Percentiles rank a stretch among this genome's conserved stretches.
Conservation (phyloP, 352 stramenopile genomes). For the Phytophthora nicotianae region DNA sequence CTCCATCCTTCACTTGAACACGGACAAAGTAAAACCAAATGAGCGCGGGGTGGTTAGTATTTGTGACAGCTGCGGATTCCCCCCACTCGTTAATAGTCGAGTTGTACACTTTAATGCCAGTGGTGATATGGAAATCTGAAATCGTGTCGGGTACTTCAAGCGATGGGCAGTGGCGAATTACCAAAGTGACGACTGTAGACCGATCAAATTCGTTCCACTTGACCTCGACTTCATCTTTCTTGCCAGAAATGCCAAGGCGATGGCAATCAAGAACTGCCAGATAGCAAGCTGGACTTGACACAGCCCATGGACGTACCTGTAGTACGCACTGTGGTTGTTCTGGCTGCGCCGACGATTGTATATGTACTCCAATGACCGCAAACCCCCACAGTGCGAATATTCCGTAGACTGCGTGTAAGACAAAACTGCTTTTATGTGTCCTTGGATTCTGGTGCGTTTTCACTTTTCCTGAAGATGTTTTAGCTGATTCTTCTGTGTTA, state of each 20-base stretch:
- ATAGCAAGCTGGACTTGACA: slow-evolving; percentile 32
- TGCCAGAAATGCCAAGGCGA: slow-evolving; percentile 17
- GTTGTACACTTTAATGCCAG: slow-evolving; percentile 35
- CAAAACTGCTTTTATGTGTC: not conserved
- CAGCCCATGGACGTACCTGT: slow-evolving; percentile 38
- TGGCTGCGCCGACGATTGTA: slow-evolving; percentile 24
- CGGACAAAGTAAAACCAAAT: slow-evolving; percentile 41
- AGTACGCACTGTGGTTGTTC: slow-evolving; percentile 23
- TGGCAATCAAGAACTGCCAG: slow-evolving; percentile 42
- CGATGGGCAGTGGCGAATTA: slow-evolving; percentile 38
- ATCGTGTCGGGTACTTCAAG: slow-evolving; percentile 32
- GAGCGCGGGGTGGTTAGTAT: slow-evolving; percentile 27
- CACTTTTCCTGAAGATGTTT: not conserved
- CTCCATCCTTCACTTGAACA: slow-evolving; percentile 36
- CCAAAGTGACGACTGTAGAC: slow-evolving; percentile 29
- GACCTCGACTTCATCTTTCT: slow-evolving; percentile 16
- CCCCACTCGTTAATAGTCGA: slow-evolving; percentile 39
- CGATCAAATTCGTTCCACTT: slow-evolving; percentile 26
- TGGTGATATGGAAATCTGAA: slow-evolving; percentile 22
- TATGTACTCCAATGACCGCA: slow-evolving; percentile 23
- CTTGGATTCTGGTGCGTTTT: not conserved
- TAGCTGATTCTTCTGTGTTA: not conserved
- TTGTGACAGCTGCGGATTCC: slow-evolving; percentile 30
- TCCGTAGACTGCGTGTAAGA: slow-evolving; percentile 7
- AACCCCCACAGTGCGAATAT: slow-evolving; percentile 27